These are phyloP conservation scores for Phoma sp. DNA, from an alignment of 2,329 filamentous ascomycete species.

Conservation along the genomic window DNA sequence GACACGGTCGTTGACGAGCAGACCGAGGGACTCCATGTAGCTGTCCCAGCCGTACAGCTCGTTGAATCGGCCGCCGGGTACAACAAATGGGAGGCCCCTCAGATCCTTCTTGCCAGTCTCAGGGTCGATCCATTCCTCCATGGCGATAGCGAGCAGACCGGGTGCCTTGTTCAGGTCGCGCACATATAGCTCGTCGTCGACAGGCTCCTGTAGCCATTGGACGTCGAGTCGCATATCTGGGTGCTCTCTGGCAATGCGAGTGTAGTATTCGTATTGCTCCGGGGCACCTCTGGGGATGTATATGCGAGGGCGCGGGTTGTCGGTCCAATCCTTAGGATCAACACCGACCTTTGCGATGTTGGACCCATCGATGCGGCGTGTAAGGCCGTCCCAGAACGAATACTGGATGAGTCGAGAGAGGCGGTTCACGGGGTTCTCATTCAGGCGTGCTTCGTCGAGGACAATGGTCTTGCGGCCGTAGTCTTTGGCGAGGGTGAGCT, in stretches of 20 bases:
- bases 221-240: conserved; percentile 91
- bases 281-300: conserved; percentile 87
- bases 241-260: conserved; percentile 74
- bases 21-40: conserved; percentile 94
- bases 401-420: conserved; percentile 85
- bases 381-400: conserved; percentile 92
- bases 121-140: conserved; percentile 75
- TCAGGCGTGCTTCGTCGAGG: conserved; percentile 87
- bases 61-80: conserved; percentile 96
- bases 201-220: conserved; percentile 72
- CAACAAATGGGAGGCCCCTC: conserved; percentile 89
- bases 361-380: conserved; percentile 86
- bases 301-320: conserved; percentile 85
- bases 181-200: conserved; percentile 82
- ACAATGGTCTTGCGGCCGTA: conserved; percentile 89
- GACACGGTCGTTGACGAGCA: conserved; percentile 83
- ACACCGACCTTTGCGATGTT: conserved; percentile 84
- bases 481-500: conserved; percentile 90
- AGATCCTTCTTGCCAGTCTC: conserved; percentile 74
- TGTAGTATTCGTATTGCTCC: conserved; percentile 90
- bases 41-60: conserved; percentile 99
- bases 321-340: conserved; percentile 96
- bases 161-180: conserved; percentile 85
- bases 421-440: conserved; percentile 92
- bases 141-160: conserved; percentile 86